Evolutionary conservation across 768 basidiomycete genomes (phyloP), one percentile per base, ranked within the genome.

Genomic region (Trametes gibbosa): DNA sequence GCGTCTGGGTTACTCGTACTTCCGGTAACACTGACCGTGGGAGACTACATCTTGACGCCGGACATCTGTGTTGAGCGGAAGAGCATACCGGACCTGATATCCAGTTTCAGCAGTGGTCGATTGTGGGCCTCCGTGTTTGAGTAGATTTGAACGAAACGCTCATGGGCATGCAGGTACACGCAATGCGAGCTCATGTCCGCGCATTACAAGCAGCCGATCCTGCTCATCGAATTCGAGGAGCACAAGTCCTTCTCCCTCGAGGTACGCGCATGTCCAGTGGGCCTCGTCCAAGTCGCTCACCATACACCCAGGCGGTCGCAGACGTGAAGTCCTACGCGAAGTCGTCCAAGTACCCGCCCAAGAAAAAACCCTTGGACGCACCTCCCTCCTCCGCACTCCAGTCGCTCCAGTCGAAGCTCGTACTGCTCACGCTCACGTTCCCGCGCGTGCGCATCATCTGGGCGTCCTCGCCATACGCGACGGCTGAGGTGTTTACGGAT

Each of bases 111-210:
- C 57, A 96, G 87, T 66, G 96, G 96, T 16, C 80, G 97, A 55
- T 72, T 99, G 97, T 97, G 65, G 76, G 93, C 81, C 2, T 7
- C 25, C 12, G 55, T 17, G 16, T 35, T 14, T n/a, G 23, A 13
- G 6, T 1, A 1, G 29, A 19, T 35, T 3, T 23, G 2, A 39
- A 5, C 13, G 14, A n/a, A n/a, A n/a, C 9, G 35, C 53, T 51
- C 10, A 58, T 49, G 19, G 16, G n/a, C 0, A 8, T 25, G 2
- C 64, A 98, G 96, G 59, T 97, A 96, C 70, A 91, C 94, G 0
- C 97, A 99, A 69, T 98, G 96, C 75, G 96, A 98, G 73, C 71
- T 92, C 21, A 98, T 99, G 96, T 94, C 91, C 0, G 88, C 87
- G 16, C 90, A 98, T 70, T 98, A 99, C 76, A 97, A 94, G 73